These are phyloP conservation scores for Puccinia polysora DNA, from an alignment of 1,284 basidiomycete genomes.

Conservation along the genomic window DNA sequence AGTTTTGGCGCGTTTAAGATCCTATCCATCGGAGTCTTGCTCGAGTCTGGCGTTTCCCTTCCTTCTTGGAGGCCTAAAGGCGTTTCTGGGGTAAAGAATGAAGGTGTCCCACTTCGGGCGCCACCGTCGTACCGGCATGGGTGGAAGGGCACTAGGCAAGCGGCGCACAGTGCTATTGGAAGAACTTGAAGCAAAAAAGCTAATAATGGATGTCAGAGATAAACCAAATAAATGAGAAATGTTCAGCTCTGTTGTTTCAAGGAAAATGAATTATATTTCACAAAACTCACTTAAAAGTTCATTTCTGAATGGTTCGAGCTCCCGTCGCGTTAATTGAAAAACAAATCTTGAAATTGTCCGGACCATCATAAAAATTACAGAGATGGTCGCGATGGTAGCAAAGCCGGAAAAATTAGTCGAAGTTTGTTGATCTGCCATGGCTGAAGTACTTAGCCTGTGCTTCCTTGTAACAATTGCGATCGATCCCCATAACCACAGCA, in stretches of 20 bases:
- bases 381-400: not conserved
- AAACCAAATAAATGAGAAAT: not conserved
- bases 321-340: not conserved
- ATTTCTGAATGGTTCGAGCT: constrained; percentile 4
- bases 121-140: constrained; percentile 21
- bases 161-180: constrained; percentile 4
- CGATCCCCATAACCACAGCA: not conserved
- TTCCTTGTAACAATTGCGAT: not conserved
- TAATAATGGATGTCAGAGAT: not conserved
- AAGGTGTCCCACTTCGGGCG: not conserved
- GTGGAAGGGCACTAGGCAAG: not conserved
- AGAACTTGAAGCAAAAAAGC: constrained; percentile 11
- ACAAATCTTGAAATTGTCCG: not conserved
- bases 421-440: not conserved
- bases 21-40: not conserved
- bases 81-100: not conserved
- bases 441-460: not conserved
- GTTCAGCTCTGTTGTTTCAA: not conserved
- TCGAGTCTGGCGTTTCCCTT: not conserved
- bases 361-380: not conserved
- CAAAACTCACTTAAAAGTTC: not conserved
- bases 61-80: not conserved
- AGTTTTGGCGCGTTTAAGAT: not conserved
- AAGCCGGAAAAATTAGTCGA: constrained; percentile 2
- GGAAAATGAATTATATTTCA: not conserved